phyloP scores from a whole-genome alignment of 257 asterid genomes.

The Solanum commersonii region DNA sequence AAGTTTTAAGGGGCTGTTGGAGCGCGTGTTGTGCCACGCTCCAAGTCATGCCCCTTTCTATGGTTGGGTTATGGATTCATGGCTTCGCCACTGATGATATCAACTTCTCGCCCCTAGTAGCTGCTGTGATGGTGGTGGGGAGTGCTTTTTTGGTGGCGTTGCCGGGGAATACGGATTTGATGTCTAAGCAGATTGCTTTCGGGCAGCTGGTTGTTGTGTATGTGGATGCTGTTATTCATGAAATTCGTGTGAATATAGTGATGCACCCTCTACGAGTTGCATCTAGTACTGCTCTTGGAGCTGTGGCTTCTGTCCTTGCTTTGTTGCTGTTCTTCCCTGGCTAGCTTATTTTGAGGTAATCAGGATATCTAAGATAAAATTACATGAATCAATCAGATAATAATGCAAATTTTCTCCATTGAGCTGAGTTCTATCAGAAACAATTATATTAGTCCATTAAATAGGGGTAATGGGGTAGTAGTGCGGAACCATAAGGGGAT shows the following conservation, averaged over 20 bases:
- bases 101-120: conserved; percentile 11
- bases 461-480: too few relatives aligned
- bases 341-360: conserved; percentile 37
- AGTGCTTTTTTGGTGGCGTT: conserved; percentile 39
- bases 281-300: too few relatives aligned
- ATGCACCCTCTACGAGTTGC: too few relatives aligned
- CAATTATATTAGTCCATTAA: too few relatives aligned
- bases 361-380: neutral
- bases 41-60: conserved; percentile 39
- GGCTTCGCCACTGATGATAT: neutral
- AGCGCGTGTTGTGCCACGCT: conserved; percentile 40
- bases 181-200: conserved; percentile 45
- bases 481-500: too few relatives aligned
- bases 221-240: too few relatives aligned
- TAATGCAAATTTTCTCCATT: neutral
- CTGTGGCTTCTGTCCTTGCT: conserved; percentile 41
- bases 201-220: conserved; percentile 64
- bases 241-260: too few relatives aligned
- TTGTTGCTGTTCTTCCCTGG: conserved; percentile 39
- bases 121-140: conserved; percentile 19
- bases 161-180: conserved; percentile 30
- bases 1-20: conserved; percentile 43
- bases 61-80: conserved; percentile 13
- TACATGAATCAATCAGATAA: neutral
- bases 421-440: too few relatives aligned